Percentiles rank a stretch among this genome's conserved stretches.
phyloP scores from a whole-genome alignment of 2,329 filamentous ascomycete genomes.

The Hymenoscyphus fraxineus region DNA sequence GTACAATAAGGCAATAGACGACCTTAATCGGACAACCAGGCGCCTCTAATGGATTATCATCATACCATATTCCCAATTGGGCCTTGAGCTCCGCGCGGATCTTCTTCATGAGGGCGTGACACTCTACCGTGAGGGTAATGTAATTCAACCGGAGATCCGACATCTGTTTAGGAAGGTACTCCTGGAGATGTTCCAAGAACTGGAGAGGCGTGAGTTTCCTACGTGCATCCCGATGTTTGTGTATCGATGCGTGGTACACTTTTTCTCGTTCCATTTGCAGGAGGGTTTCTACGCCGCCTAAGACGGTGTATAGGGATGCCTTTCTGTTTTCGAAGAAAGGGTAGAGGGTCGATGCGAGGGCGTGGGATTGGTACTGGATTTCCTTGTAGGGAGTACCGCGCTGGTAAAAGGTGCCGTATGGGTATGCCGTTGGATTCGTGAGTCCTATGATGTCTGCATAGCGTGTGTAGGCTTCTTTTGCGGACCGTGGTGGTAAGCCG shows the following conservation, averaged over 20 bases:
- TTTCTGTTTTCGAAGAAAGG: slow-evolving; percentile 1
- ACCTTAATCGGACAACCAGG: background rate
- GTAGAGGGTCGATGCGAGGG: background rate
- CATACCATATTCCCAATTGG: background rate
- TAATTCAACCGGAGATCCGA: slow-evolving; percentile 4
- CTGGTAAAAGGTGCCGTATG: background rate
- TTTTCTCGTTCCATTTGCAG: background rate
- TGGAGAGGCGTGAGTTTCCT: slow-evolving; percentile 3
- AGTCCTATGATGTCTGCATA: background rate
- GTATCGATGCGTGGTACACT: background rate
- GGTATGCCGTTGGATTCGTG: background rate
- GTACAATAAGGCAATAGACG: background rate
- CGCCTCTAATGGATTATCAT: background rate
- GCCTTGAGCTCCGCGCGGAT: background rate
- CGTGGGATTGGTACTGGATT: background rate
- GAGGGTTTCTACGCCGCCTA: background rate
- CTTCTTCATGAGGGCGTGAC: background rate
- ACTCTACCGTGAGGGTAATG: background rate
- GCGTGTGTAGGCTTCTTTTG: slow-evolving; percentile 3
- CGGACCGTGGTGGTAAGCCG: background rate
- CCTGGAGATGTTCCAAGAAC: background rate
- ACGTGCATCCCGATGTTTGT: slow-evolving; percentile 1
- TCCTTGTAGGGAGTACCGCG: slow-evolving; percentile 1
- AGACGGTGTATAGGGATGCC: background rate
- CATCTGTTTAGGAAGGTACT: background rate